Base-by-base conservation (phyloP, 176 grass and related monocot species). In the Themeda triandra region DNA sequence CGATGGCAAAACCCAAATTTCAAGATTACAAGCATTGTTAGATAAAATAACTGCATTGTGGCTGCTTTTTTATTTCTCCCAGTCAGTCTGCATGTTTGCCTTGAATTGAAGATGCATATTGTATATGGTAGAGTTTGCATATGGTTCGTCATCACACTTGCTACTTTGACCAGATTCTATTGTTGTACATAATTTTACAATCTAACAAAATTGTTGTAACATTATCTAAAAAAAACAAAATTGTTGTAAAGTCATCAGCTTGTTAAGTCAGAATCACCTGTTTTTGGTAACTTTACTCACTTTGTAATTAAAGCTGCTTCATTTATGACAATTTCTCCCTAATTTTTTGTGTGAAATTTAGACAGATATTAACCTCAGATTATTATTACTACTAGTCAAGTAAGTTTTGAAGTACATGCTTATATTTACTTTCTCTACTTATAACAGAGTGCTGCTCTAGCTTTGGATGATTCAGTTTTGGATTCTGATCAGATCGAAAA, bases 401-500 rank as follows among this genome's bases (percentile, higher is more conserved):
- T 78, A 79, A 76, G 31, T 56, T 85, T 80, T 76, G 32, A 80
- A 25, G 12, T 63, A 24, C 41, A 49, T 65, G 27, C 67, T 21
- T 70, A 51, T 63, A 67, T n/a, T 71, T 73, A 86, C 23, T 78
- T 78, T 83, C 42, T 78, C 23, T 71, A 46, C 33, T 73, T 73
- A 68, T 73, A 72, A 65, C 83, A 98, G 96, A 92, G 77, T 95
- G 89, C 91, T 71, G 91, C 91, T 80, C 86, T 98, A 86, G 92
- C 92, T 35, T 82, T 98, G 87, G 93, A 98, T 46, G 92, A 98
- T 82, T 98, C 89, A 41, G 68, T 98, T 93, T 87, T 98, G 86
- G 96, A 98, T 21, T 80, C 70, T 76, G 96, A 98, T 88, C 96
- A 98, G 87, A 67, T 98, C 60, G 92, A 95, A 83, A 98, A 98